phyloP scores from a whole-genome alignment of 129 eudicot genomes.

The Daucus carota region DH1_v3.0 NC_030387.2:1596001-1596500 shows the following conservation, averaged over 20 bases:
- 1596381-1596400: neutral
- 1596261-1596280: neutral
- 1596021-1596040: too few species aligned
- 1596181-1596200: neutral
- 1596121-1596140: neutral
- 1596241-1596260: too few species aligned
- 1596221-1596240: too few species aligned
- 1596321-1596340: neutral
- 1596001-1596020: too few species aligned
- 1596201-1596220: too few species aligned
- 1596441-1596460: neutral
- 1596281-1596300: neutral
- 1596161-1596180: neutral
- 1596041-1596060: too few species aligned
- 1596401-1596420: neutral
- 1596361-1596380: neutral
- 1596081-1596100: neutral
- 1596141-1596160: neutral
- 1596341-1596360: neutral
- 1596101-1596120: neutral
- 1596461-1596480: neutral
- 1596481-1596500: neutral
- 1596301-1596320: neutral
- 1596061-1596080: neutral
- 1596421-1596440: neutral